Base-by-base conservation (phyloP, 352 stramenopile species). In the Globisporangium radiosum region DNA sequence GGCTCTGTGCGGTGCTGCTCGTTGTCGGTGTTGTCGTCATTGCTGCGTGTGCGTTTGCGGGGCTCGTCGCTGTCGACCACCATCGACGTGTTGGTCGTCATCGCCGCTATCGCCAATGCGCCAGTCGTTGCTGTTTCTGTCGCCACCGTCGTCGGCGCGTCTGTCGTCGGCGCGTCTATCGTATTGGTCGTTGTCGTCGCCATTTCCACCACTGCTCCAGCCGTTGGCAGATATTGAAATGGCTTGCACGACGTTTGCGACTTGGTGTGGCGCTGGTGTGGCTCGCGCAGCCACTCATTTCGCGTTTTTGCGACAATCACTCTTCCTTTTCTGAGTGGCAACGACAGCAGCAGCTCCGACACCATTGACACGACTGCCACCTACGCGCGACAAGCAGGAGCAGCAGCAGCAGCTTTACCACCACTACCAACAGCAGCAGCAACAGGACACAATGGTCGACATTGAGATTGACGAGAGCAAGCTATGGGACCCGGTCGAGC, bases 401-500 rank as follows among this genome's bases (percentile, higher is more conserved):
- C 42, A 47, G 10, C 39, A 43, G 17, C 17, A 43, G 39, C 39
- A 43, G 10, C 7, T 43, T 43, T 43, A 43, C 7, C 39, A 48
- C 6, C 43, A 48, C 15, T 6, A 48, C 10, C 4, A 9, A 48
- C 10, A 48, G 15, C 9, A 48, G n/a, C 40, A 39, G 42, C 39
- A 56, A 19, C 45, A 66, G 1, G 14, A 19, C 17, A 19, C 17
- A 19, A 91, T 90, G 81, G 85, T 93, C 66, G 85, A 95, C 68
- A 65, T 93, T 43, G 85, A 93, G 76, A 88, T 89, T 64, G 81
- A 92, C 70, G 83, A 93, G 75, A 87, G 77, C 73, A 91, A 93
- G 70, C 65, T 88, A 48, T 95, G 85, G 85, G 78, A 87, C 57
- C 76, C 82, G n/a, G 70, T 57, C 40, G 67, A 81, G 66, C 83